Base-by-base conservation (phyloP, 805 yeast species). In the Wickerhamiella kazuoi region DNA sequence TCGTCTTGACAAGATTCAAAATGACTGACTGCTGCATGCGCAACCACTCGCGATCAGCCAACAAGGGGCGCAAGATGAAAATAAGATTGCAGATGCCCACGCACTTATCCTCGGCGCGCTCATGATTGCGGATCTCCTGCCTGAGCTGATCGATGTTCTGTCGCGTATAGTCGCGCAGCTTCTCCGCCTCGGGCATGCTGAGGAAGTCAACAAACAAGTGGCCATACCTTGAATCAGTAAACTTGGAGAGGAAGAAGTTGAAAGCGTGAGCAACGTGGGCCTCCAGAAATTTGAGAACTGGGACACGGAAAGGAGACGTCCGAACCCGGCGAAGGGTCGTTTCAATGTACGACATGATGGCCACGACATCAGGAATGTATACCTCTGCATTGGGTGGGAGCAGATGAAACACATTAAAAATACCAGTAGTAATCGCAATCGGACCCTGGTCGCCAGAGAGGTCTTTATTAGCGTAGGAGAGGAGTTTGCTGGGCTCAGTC, bases 321-420 rank as follows among this genome's bases (percentile, higher is more conserved):
- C 82, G 80, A 45, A 80, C 82, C 18, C 95, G 74, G 41, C 94
- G 78, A 49, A 90, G 63, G 44, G 77, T 78, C 3, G 78, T 74
- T 57, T 90, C 98, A 51, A 90, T 62, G 42, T 72, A 75, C 46
- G 78, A 71, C 41, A 90, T 68, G 3, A 87, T 77, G 39, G 68
- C 69, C 50, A 90, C 69, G 41, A 90, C 68, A 49, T 84, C 94
- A 38, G 82, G 87, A 74, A 93, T 74, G 50, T 83, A 90, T 16
- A 87, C 78, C 57, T 74, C 80, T 0, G 98, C 98, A 45, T 82
- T 80, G 2, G 94, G 74, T 0, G 99, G 99, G 24, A 90, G 61
- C 46, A 84, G 63, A 53, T 93, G 94, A 63, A 87, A 90, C 31
- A 90, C 80, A 49, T 87, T 83, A 50, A 90, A 65, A 41, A 90